Conservation (phyloP, 495 filamentous ascomycete genomes). For the Penicillium riverlandense region DNA sequence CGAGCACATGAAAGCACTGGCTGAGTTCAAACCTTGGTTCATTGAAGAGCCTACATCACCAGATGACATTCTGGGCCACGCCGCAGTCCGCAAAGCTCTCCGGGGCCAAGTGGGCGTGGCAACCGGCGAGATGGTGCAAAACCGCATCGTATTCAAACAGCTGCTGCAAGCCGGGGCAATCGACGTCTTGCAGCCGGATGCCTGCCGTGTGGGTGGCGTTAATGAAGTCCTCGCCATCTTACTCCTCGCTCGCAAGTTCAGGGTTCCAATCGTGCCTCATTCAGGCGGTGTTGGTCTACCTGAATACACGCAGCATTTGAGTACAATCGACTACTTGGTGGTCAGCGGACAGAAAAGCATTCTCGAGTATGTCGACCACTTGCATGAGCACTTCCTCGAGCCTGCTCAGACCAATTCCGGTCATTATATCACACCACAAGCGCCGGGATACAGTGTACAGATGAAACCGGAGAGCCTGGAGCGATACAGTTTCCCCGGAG, state of each 20-base stretch:
- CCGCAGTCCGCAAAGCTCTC: constrained; percentile 73
- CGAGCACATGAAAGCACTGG: constrained; percentile 74
- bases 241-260: constrained; percentile 78
- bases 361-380: constrained; percentile 85
- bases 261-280: constrained; percentile 84
- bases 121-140: constrained; percentile 96
- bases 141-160: constrained; percentile 92
- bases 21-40: constrained; percentile 89
- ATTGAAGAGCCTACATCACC: constrained; percentile 94
- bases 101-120: constrained; percentile 72
- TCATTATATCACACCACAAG: constrained; percentile 77
- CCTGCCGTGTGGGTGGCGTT: constrained; percentile 83
- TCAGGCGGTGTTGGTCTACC: constrained; percentile 85
- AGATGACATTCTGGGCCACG: constrained; percentile 87
- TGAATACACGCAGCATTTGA: constrained; percentile 90
- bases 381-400: constrained; percentile 89
- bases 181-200: constrained; percentile 85
- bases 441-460: constrained; percentile 84
- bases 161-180: constrained; percentile 70
- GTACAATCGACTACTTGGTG: constrained; percentile 89
- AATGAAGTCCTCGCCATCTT: constrained; percentile 89
- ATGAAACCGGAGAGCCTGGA: constrained; percentile 89
- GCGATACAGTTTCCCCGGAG: no score
- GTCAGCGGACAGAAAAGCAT: constrained; percentile 75
- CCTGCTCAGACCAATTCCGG: constrained; percentile 74